Evolutionary conservation across 2,329 filamentous ascomycete genomes (phyloP).

Genomic region (Cytospora chrysosperma): DNA sequence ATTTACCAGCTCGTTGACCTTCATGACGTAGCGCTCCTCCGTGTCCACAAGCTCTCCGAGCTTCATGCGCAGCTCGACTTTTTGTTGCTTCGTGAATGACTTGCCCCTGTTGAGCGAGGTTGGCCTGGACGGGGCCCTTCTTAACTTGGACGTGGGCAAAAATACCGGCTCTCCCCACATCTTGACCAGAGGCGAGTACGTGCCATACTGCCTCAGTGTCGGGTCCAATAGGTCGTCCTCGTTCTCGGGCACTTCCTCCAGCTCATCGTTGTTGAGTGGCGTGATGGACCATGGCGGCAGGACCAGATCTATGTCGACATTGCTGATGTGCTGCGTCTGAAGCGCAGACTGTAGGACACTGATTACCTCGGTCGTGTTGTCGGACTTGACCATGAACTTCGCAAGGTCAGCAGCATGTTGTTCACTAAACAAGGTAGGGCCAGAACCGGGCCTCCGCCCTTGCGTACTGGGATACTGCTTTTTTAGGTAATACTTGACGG

Average conservation of each 20-base stretch:
- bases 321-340: conserved; percentile 77
- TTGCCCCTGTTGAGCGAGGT: conserved; percentile 76
- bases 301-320: conserved; percentile 84
- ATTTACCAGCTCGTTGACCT: conserved; percentile 79
- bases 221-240: conserved; percentile 67
- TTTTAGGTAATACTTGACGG: conserved; percentile 70
- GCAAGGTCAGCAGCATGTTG: conserved; percentile 91
- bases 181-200: conserved; percentile 73
- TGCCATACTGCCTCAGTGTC: conserved; percentile 68
- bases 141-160: conserved; percentile 78
- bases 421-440: conserved; percentile 76
- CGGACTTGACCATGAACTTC: conserved; percentile 77
- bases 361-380: conserved; percentile 72
- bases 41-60: conserved; percentile 90
- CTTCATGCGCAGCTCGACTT: conserved; percentile 80
- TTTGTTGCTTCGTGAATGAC: conserved; percentile 77
- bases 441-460: conserved; percentile 60
- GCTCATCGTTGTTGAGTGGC: conserved; percentile 59
- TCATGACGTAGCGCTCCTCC: conserved; percentile 89
- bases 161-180: conserved; percentile 83
- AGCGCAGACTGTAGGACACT: conserved; percentile 72
- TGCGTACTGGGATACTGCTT: conserved; percentile 53
- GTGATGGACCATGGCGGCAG: conserved; percentile 75
- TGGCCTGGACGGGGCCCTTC: conserved; percentile 83
- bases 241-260: conserved; percentile 58